These are phyloP conservation scores for Ambrosia hybrid DNA, from an alignment of 140 eudicot species.

Conservation along the genomic window DNA sequence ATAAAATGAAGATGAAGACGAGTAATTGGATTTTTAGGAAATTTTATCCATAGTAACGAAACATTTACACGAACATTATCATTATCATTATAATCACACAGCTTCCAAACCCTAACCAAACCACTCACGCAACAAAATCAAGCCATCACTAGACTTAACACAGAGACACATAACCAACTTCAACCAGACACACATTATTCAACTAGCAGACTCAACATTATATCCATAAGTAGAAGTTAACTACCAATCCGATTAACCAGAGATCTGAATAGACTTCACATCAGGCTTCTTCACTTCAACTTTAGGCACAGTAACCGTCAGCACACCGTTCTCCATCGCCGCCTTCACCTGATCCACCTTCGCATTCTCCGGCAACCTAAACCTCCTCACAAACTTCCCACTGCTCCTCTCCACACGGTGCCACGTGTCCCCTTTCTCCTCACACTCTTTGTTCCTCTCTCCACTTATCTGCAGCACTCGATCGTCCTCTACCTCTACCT, in stretches of 20 bases:
- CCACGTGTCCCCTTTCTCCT: slow-evolving; percentile 31
- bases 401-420: slow-evolving; percentile 59
- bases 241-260: slow-evolving; percentile 29
- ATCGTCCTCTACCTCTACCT: slow-evolving; percentile 40
- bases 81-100: no score
- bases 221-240: no score
- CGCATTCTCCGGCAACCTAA: slow-evolving; percentile 63
- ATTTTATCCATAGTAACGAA: no score
- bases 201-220: no score
- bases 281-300: slow-evolving; percentile 51
- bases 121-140: not conserved
- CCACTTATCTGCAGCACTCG: slow-evolving; percentile 35
- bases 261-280: slow-evolving; percentile 48
- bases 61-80: no score
- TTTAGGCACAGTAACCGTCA: slow-evolving; percentile 57
- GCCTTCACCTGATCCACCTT: slow-evolving; percentile 60
- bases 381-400: slow-evolving; percentile 60
- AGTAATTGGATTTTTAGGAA: no score
- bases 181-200: no score
- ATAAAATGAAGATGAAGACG: no score
- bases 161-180: no score
- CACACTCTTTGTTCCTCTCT: slow-evolving; percentile 28
- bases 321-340: slow-evolving; percentile 58
- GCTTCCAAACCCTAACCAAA: no score
- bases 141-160: no score